phyloP scores from a whole-genome alignment of 768 basidiomycete genomes.

The Amanita thiersii region DNA sequence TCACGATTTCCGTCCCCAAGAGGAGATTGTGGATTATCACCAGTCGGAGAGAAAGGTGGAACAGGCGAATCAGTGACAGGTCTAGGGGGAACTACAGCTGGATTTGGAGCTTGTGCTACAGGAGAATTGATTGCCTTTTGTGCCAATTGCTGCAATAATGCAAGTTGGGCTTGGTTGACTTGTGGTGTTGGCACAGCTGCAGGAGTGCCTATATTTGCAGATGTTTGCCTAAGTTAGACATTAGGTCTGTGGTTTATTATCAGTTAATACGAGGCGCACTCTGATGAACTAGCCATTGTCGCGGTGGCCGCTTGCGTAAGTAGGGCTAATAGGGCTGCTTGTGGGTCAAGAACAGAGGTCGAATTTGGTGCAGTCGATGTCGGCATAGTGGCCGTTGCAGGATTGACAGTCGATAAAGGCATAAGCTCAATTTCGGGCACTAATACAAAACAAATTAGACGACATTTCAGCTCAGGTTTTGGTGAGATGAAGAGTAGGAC shows the following conservation, averaged over 20 bases:
- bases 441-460: constrained; percentile 54
- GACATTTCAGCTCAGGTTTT: constrained; percentile 62
- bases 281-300: constrained; percentile 19
- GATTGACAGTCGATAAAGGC: constrained; percentile 24
- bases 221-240: constrained; percentile 48
- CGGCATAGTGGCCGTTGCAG: constrained; percentile 25
- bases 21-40: constrained; percentile 28
- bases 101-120: constrained; percentile 23
- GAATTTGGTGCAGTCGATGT: constrained; percentile 21
- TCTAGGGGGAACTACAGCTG: constrained; percentile 16
- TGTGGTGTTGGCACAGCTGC: neutral
- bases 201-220: constrained; percentile 28
- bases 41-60: constrained; percentile 23
- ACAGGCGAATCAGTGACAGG: constrained; percentile 7
- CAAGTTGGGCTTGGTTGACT: constrained; percentile 40
- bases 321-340: constrained; percentile 61
- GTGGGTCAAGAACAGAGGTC: constrained; percentile 33
- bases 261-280: constrained; percentile 17
- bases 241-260: constrained; percentile 37
- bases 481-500: constrained; percentile 33
- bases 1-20: constrained; percentile 36
- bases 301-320: constrained; percentile 58
- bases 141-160: constrained; percentile 71
- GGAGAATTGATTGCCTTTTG: constrained; percentile 37
- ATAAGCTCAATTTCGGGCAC: constrained; percentile 37